A percentile compares a stretch with the other conserved stretches of the same genome.
Conservation (phyloP, 495 filamentous ascomycete species). For the Aspergillus affinis region DNA sequence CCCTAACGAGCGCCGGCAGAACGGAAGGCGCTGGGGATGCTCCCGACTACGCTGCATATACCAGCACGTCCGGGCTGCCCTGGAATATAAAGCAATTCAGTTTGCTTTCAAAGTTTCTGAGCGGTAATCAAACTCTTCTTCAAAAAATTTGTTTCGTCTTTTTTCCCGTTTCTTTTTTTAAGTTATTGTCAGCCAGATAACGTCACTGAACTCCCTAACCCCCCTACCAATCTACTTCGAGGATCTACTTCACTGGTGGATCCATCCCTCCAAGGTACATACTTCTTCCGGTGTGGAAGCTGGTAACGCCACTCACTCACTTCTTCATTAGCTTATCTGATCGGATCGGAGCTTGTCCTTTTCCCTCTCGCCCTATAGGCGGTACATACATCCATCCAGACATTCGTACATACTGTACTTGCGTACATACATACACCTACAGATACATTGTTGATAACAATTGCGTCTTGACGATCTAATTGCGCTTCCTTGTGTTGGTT, state of each 20-base stretch:
- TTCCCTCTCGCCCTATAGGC: too few species aligned
- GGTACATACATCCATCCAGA: too few species aligned
- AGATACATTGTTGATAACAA: neutral
- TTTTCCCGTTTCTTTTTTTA: neutral
- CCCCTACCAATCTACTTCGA: neutral
- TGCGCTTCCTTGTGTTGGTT: neutral
- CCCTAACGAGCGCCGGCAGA: constrained; percentile 14
- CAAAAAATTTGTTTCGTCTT: too few species aligned
- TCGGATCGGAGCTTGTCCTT: neutral
- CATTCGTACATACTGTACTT: too few species aligned
- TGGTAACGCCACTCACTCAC: neutral
- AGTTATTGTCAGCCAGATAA: neutral
- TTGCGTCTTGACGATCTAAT: neutral
- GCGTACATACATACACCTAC: too few species aligned
- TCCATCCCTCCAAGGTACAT: neutral
- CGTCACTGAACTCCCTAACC: too few species aligned
- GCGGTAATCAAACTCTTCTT: too few species aligned
- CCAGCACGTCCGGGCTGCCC: constrained; percentile 27
- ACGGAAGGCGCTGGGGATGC: constrained; percentile 25
- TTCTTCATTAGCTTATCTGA: neutral
- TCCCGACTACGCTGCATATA: constrained; percentile 46
- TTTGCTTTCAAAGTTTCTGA: too few species aligned
- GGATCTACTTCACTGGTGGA: neutral
- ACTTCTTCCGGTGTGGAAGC: neutral
- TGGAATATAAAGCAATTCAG: neutral